Base-by-base conservation (phyloP, 139 green algal species). In the Protoeuglena noctilucae region DNA sequence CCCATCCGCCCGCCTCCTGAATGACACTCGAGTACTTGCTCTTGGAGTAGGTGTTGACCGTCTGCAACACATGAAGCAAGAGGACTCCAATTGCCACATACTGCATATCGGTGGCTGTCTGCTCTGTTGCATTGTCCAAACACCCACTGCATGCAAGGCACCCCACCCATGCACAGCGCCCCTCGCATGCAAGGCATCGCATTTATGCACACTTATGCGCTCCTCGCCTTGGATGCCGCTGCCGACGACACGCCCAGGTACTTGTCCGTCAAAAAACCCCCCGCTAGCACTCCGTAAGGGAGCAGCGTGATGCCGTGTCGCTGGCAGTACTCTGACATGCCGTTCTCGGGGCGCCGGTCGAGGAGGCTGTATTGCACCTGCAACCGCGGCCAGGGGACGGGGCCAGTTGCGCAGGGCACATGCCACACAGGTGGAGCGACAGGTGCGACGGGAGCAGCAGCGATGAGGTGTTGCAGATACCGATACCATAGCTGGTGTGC, bases 341-440 rank as follows among this genome's bases (percentile, higher is more conserved):
- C 67, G 56, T 80, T 79, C 29, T 80, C 70, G 1, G 74, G 72
- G 3, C 83, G 67, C 22, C 69, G 63, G 68, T 93, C 84, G 22
- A 93, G 64, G 57, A 93, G 69, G n/a, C 69, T 83, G 58, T 88
- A 93, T 48, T 93, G 84, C 31, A 92, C 69, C 71, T 89, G 80
- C 34, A 51, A n/a, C n/a, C n/a, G n/a, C n/a, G n/a, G n/a, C n/a
- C n/a, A n/a, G 6, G 34, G 45, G 22, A 3, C 18, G 54, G 5
- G 34, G 40, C 23, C 28, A 50, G 46, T 18, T 48, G 26, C 16
- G 21, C 9, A 3, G 1, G 3, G 29, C 19, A 18, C 19, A 12
- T 46, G 6, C 49, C 9, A 40, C 16, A 7, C 27, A 5, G 22
- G 28, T 26, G n/a, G n/a, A n/a, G n/a, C n/a, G n/a, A n/a, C n/a